phyloP scores from a whole-genome alignment of 768 basidiomycete genomes.

The Dioszegia hungarica region DNA sequence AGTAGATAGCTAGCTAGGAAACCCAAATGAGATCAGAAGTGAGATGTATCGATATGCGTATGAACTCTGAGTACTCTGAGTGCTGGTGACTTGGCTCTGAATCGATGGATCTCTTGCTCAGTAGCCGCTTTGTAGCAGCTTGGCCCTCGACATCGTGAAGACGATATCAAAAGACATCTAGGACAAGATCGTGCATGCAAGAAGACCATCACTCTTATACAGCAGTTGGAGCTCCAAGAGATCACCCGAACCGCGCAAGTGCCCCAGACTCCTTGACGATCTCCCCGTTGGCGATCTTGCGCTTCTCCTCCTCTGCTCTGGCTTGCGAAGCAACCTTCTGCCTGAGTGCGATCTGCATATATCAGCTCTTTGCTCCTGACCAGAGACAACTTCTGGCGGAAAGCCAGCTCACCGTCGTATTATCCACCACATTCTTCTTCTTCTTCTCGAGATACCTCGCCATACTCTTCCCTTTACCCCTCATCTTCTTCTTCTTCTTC shows the following conservation, averaged over 20 bases:
- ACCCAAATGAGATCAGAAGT: neutral
- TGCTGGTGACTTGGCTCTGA: too few species aligned
- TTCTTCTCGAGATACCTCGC: constrained; percentile 84
- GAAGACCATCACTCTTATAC: too few species aligned
- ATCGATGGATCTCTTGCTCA: too few species aligned
- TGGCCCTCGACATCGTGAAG: too few species aligned
- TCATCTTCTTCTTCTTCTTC: constrained; percentile 69
- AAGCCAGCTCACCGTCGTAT: constrained; percentile 55
- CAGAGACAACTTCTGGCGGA: constrained; percentile 6
- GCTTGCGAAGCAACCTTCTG: constrained; percentile 36
- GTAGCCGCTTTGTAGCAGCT: too few species aligned
- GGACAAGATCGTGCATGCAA: too few species aligned
- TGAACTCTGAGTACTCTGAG: too few species aligned
- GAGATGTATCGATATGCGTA: too few species aligned
- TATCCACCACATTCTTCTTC: constrained; percentile 74
- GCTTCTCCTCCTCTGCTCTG: constrained; percentile 23
- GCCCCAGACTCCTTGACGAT: constrained; percentile 37
- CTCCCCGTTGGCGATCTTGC: constrained; percentile 25
- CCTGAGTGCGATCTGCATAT: constrained; percentile 28
- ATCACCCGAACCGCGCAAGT: constrained; percentile 30
- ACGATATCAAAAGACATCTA: too few species aligned
- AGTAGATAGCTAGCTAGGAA: neutral
- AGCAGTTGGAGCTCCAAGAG: too few species aligned
- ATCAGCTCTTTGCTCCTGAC: neutral
- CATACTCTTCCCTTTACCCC: constrained; percentile 74